These are phyloP conservation scores for Parmelia sp. DNA, from an alignment of 495 filamentous ascomycete species.

Conservation along the genomic window DNA sequence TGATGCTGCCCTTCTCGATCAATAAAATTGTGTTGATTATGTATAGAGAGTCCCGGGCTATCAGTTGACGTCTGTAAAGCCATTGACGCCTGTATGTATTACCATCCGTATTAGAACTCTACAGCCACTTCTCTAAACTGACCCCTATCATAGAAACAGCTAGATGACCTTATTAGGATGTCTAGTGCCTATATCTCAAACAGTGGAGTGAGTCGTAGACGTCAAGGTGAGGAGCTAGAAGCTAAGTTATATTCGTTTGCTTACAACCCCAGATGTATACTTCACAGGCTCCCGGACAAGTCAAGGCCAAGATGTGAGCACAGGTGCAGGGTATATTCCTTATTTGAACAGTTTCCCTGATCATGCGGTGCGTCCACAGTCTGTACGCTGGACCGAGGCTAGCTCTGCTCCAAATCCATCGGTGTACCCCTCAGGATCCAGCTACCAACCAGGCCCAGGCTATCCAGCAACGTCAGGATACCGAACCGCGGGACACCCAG, in stretches of 20 bases:
- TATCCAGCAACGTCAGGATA: slow-evolving; percentile 17
- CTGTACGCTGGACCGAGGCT: slow-evolving; percentile 1
- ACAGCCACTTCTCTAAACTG: too few relatives aligned
- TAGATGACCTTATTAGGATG: too few relatives aligned
- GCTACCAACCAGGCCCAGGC: slow-evolving; percentile 17
- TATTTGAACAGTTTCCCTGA: not conserved
- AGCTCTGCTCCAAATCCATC: slow-evolving; percentile 6
- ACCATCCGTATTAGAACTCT: too few relatives aligned
- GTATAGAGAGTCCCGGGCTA: not conserved
- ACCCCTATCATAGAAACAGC: too few relatives aligned
- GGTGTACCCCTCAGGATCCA: slow-evolving; percentile 11
- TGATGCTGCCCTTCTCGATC: slow-evolving; percentile 25
- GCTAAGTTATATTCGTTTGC: too few relatives aligned
- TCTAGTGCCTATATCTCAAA: too few relatives aligned
- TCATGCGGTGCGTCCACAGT: not conserved
- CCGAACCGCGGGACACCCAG: not conserved
- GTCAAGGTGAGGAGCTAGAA: slow-evolving; percentile 22
- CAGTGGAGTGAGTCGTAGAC: slow-evolving; percentile 15
- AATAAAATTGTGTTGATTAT: slow-evolving; percentile 16
- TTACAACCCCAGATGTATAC: slow-evolving; percentile 15
- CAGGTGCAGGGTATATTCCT: not conserved
- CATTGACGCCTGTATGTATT: too few relatives aligned
- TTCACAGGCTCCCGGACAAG: slow-evolving; percentile 19
- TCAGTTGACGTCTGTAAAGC: too few relatives aligned
- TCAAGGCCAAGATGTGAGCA: slow-evolving; percentile 15